Evolutionary conservation across 2,329 filamentous ascomycete species (phyloP), one percentile per base, ranked within the genome.

Genomic region (Hymenoscyphus fructigenus): DNA sequence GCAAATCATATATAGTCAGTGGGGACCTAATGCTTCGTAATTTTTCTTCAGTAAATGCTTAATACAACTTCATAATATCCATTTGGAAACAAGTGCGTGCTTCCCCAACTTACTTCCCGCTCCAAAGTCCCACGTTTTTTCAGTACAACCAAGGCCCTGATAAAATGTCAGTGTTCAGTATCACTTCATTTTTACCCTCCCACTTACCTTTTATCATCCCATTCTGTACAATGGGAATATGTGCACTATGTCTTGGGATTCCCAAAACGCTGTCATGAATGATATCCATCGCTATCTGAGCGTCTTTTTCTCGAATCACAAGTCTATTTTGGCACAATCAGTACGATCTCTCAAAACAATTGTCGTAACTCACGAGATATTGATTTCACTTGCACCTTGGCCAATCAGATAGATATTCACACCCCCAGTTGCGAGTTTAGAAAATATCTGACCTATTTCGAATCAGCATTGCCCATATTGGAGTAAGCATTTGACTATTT

Each of bases 401-500:
- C 78, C 81, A 60, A 84, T 84, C 79, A 84, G 83, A 73, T 84
- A 82, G 57, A 84, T 83, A 64, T 84, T 84, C 67, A 84, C 80
- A 60, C 81, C 79, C 62, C 83, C 81, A 66, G 82, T 77, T 5
- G 82, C 82, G 34, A 84, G 72, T 5, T 81, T 80, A 65, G 77
- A 79, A 72, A 84, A 83, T 74, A 84, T 83, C 58, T 76, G 76
- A 32, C 82, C 82, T 65, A 10, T 10, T 12, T 17, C n/a, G 23
- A 32, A 15, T 53, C 74, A 78, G 60, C 83, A 82, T 60, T 81
- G n/a, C 26, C n/a, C 29, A 3, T 57, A 2, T 20, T 26, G 17
- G n/a, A 26, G 29, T 55, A 17, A 5, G 17, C 9, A 15, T 6
- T 17, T 15, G 26, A 5, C 10, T 15, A 28, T 23, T 4, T 12